Percentiles rank a stretch among this genome's conserved stretches.
Evolutionary conservation across 495 filamentous ascomycete species (phyloP).

Genomic region (Podospora bellae-mahoneyi): DNA sequence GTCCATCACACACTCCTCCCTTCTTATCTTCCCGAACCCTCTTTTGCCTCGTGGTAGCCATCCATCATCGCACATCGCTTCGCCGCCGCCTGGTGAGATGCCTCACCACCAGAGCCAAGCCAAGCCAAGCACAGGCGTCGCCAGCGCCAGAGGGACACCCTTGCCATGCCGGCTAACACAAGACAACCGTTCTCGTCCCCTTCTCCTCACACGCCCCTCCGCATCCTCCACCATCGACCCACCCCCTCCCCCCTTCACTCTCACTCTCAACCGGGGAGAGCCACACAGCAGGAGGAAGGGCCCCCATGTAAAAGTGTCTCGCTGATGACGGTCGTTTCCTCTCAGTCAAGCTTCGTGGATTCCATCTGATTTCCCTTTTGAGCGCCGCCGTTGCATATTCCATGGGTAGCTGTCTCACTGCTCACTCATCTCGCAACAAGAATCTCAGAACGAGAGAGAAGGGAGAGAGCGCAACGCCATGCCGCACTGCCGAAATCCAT

Average conservation of each 20-base stretch:
- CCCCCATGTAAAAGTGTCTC: background rate
- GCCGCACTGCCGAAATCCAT: slow-evolving; percentile 37
- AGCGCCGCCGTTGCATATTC: slow-evolving; percentile 1
- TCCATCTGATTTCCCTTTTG: background rate
- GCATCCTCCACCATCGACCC: background rate
- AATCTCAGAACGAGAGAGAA: slow-evolving; percentile 18
- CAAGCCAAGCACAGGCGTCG: slow-evolving; percentile 6
- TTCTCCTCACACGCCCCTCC: slow-evolving; percentile 1
- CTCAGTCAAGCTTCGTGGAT: background rate
- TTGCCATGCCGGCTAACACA: slow-evolving; percentile 13
- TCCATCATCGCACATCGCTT: slow-evolving; percentile 26
- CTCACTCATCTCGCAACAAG: slow-evolving; percentile 6
- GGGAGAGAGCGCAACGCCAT: slow-evolving; percentile 28
- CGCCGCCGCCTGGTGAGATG: slow-evolving; percentile 15
- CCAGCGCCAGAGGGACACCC: background rate
- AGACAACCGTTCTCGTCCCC: slow-evolving; percentile 1
- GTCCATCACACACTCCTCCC: slow-evolving; percentile 25
- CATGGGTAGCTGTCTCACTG: background rate
- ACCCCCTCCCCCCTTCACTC: background rate
- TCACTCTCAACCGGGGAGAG: slow-evolving; percentile 1
- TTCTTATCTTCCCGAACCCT: slow-evolving; percentile 41
- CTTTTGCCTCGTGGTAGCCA: slow-evolving; percentile 37
- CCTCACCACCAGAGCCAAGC: slow-evolving; percentile 13
- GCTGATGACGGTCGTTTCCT: background rate
- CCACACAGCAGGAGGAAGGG: background rate